Evolutionary conservation across 73 alveolate species (phyloP).

Genomic region (Paramecium pentaurelia): DNA sequence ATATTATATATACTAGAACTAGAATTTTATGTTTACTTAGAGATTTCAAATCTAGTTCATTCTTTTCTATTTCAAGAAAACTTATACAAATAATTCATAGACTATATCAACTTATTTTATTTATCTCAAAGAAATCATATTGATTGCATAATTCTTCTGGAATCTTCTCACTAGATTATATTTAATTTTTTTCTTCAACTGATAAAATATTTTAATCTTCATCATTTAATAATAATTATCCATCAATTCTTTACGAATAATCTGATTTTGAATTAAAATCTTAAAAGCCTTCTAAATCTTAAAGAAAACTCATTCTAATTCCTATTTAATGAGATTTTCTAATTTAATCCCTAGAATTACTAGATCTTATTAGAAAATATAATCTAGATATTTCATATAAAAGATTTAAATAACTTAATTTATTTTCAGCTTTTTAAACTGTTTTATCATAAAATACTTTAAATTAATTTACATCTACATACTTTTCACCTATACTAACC

Average conservation of each 20-base stretch:
- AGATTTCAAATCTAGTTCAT: background rate
- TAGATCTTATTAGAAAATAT: background rate
- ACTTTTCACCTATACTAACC: background rate
- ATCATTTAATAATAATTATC: background rate
- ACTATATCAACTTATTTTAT: background rate
- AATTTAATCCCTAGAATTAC: background rate
- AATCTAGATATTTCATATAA: conserved; percentile 14
- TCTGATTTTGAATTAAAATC: background rate
- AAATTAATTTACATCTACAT: background rate
- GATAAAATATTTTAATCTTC: background rate
- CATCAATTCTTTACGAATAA: background rate
- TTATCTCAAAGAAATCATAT: background rate
- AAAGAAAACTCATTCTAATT: background rate
- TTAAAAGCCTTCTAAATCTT: background rate
- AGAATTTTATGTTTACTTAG: background rate
- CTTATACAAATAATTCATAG: background rate
- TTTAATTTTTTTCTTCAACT: background rate
- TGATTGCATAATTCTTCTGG: background rate
- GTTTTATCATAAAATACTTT: background rate
- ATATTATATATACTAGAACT: background rate
- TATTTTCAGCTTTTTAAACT: background rate
- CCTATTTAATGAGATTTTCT: background rate
- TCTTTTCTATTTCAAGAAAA: background rate
- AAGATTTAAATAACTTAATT: background rate
- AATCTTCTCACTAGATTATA: background rate